Evolutionary conservation across 2,329 filamentous ascomycete species (phyloP).

Genomic region (Epichloe coenophiala): DNA sequence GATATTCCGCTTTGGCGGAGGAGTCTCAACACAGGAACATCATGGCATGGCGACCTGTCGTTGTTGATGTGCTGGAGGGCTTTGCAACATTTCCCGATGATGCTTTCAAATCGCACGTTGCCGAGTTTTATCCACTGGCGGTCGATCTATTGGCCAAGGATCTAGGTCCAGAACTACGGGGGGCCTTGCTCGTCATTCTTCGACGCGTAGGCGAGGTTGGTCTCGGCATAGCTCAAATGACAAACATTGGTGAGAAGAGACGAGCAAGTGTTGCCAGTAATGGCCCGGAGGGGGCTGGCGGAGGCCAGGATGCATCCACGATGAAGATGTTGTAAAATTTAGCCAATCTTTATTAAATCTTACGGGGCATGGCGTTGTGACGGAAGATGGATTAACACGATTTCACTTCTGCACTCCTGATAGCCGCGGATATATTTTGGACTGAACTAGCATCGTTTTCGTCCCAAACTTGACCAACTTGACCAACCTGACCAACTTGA

Average conservation of each 20-base stretch:
- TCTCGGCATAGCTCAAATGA: conserved; percentile 42
- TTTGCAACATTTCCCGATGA: conserved; percentile 71
- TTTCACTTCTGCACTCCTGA: conserved; percentile 5
- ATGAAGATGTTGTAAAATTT: conserved; percentile 20
- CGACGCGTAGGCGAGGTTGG: conserved; percentile 70
- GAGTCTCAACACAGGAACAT: conserved; percentile 97
- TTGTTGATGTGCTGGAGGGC: conserved; percentile 91
- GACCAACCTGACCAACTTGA: background rate
- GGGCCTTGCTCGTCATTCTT: conserved; percentile 62
- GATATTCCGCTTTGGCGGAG: conserved; percentile 77
- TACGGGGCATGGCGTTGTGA: conserved; percentile 16
- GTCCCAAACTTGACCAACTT: background rate
- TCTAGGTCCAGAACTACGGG: conserved; percentile 63
- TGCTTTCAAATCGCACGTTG: conserved; percentile 68
- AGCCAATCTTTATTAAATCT: conserved; percentile 1
- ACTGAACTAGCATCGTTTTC: too few species aligned
- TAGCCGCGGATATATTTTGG: too few species aligned
- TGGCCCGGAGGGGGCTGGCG: conserved; percentile 15
- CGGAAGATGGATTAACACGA: conserved; percentile 13
- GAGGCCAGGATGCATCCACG: conserved; percentile 19
- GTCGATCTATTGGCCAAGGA: conserved; percentile 76
- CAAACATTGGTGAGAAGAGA: conserved; percentile 18
- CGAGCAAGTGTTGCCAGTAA: conserved; percentile 28
- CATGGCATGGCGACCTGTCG: conserved; percentile 89
- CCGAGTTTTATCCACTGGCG: conserved; percentile 73